Conservation (phyloP, 2,329 filamentous ascomycete species). For the Trichoderma lentiforme region DNA sequence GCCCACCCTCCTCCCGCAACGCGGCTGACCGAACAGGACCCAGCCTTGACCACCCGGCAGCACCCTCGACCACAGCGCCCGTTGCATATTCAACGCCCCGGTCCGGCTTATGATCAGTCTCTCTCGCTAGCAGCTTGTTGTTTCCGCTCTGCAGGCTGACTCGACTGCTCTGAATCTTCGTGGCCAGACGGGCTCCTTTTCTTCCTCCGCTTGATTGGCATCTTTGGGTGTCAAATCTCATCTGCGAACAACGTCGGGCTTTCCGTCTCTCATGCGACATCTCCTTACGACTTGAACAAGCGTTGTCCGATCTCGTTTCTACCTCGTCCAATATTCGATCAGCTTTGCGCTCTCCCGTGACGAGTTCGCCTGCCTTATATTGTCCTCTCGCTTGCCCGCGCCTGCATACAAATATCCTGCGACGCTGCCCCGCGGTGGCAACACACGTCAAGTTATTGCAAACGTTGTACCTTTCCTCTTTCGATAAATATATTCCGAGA, state of each 20-base stretch:
- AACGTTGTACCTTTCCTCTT: neutral
- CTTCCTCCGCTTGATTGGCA: neutral
- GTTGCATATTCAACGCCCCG: conserved; percentile 1
- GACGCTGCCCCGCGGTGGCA: conserved; percentile 8
- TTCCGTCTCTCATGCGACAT: conserved; percentile 1
- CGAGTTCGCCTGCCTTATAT: neutral
- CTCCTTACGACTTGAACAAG: conserved; percentile 8
- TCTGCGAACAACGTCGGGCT: neutral
- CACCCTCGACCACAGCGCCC: conserved; percentile 13
- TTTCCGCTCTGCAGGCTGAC: conserved; percentile 3
- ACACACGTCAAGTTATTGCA: neutral
- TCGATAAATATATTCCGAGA: neutral
- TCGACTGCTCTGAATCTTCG: conserved; percentile 9
- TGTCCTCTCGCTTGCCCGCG: neutral
- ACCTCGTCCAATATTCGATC: neutral
- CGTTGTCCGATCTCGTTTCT: conserved; percentile 9
- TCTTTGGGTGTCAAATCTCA: conserved; percentile 2
- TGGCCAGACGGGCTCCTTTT: conserved; percentile 5
- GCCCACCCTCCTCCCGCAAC: conserved; percentile 16
- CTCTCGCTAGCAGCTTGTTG: conserved; percentile 3
- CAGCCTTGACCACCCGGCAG: conserved; percentile 28
- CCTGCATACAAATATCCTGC: conserved; percentile 10
- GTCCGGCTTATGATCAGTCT: conserved; percentile 13
- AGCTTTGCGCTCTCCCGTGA: neutral
- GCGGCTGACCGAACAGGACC: conserved; percentile 29